Base-by-base conservation (phyloP, 1,284 basidiomycete species). In the Pholiota adiposa region DNA sequence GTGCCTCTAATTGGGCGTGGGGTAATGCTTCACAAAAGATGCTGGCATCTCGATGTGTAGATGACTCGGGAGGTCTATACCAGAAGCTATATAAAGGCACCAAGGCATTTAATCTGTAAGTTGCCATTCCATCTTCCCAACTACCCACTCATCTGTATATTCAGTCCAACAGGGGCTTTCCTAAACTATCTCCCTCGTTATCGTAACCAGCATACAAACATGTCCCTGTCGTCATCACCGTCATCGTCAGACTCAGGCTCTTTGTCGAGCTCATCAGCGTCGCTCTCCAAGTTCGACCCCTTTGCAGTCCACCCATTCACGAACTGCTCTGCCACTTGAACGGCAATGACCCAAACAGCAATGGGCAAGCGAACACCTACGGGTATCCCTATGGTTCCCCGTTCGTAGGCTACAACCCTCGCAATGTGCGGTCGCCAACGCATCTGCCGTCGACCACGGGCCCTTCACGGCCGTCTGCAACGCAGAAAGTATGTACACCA, bases 221-320 rank as follows among this genome's bases (percentile, higher is more conserved):
- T 46, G 44, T 46, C 44, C 5, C 23, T 46, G 16, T 46, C 44
- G 4, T 46, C 44, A 34, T 46, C 64, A 2, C 49, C 64, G 1
- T 62, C 65, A 5, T 62, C 63, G 7, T 63, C 64, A 16, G 59
- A 58, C 40, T 65, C 65, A 27, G 58, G 58, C n/a, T 64, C 61
- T 18, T 46, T 49, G 1, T 57, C 63, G 29, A 61, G 60, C n/a
- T 64, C 61, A 8, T 51, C 60, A 19, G 56, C 64, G 7, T 41
- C 59, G 14, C 61, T 65, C 25, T 31, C 62, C 25, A 68, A 64
- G n/a, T 71, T 71, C 56, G 67, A 72, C 54, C 70, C 70, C 27
- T 69, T 72, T 60, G 67, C 67, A 2, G 65, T 65, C 3, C 72
- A 73, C 50, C 65, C 70, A 6, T 73, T 73, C 57, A 73, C 70